Base-by-base conservation (phyloP, 2,329 filamentous ascomycete species). In the Trichophyton equinum region DNA sequence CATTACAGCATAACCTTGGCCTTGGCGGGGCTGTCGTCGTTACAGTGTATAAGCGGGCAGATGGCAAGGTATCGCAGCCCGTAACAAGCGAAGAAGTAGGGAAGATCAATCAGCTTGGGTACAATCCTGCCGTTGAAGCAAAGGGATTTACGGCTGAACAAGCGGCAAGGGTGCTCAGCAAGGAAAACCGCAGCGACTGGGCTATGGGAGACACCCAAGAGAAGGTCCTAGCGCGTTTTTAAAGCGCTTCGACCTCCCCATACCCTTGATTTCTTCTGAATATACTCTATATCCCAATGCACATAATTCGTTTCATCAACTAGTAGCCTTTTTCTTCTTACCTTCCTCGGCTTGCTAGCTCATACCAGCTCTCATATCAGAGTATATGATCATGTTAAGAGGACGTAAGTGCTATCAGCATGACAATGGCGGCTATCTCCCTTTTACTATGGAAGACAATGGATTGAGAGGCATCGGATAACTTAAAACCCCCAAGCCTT, bases 1-100 rank as follows among this genome's bases (percentile, higher is more conserved):
- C 87, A 61, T 78, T 97, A 65, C 91, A 96, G 78, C 94, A 97
- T 72, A 97, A 97, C 71, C 80, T 97, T 1, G 94, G 92, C 0
- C 80, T 97, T 4, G 92, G 92, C 13, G 94, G 94, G 60, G 92
- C 91, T 2, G 91, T 85, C 1, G 91, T 97, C 0, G 88, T 94
- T 22, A 92, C 89, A 0, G 88, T 97, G 2, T 96, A 96, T 74
- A 85, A 85, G 75, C 83, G 91, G 15, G 87, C 87, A 0, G 92
- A 97, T 72, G 88, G 89, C 9, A 79, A 82, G 73, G 78, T 76
- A 61, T 85, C 85, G 2, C 76, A 77, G 3, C 76, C 78, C 40
- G 72, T 95, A 3, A 79, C 82, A 20, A 83, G 82, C 59, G 81
- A 79, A 3, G 80, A 82, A 55, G 82, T 95, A 1, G 88, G 80